phyloP scores from a whole-genome alignment of 768 basidiomycete species.

The Termitomyces sp. region DNA sequence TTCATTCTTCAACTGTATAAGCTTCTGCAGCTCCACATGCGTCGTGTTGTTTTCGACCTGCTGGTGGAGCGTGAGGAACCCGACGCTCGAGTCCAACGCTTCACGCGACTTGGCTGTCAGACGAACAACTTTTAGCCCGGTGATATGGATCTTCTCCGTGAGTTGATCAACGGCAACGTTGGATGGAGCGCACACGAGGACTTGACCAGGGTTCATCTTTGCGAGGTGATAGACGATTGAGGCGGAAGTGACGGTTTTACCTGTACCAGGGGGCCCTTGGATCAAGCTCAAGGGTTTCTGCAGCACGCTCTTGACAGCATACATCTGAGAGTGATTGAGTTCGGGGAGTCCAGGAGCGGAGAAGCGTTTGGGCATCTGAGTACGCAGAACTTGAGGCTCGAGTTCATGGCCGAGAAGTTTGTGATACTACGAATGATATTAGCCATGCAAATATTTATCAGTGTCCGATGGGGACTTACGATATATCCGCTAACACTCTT shows the following conservation, averaged over 20 bases:
- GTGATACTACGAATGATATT: constrained; percentile 66
- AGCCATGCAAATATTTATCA: not conserved
- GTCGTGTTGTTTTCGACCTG: constrained; percentile 97
- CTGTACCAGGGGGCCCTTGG: constrained; percentile 97
- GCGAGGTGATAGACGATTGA: constrained; percentile 98
- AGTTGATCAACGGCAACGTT: constrained; percentile 99
- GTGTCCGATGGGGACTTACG: constrained; percentile 41
- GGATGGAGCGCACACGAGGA: constrained; percentile 97
- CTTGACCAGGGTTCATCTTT: constrained; percentile 99
- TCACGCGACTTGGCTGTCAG: constrained; percentile 98
- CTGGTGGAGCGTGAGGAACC: constrained; percentile 92
- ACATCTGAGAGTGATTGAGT: constrained; percentile 99
- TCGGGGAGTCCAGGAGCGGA: constrained; percentile 97
- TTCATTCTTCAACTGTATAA: constrained; percentile 96
- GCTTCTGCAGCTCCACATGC: constrained; percentile 95
- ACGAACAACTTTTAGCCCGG: constrained; percentile 97
- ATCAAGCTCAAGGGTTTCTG: constrained; percentile 98
- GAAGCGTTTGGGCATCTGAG: constrained; percentile 95
- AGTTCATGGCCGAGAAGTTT: constrained; percentile 97
- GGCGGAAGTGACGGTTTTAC: constrained; percentile 98
- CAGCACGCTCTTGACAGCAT: constrained; percentile 97
- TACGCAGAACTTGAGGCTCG: constrained; percentile 86
- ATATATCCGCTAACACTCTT: constrained; percentile 99
- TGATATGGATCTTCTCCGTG: constrained; percentile 98
- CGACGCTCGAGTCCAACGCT: constrained; percentile 93